Conservation (phyloP, 768 basidiomycete genomes). For the Serendipita sp. region DNA sequence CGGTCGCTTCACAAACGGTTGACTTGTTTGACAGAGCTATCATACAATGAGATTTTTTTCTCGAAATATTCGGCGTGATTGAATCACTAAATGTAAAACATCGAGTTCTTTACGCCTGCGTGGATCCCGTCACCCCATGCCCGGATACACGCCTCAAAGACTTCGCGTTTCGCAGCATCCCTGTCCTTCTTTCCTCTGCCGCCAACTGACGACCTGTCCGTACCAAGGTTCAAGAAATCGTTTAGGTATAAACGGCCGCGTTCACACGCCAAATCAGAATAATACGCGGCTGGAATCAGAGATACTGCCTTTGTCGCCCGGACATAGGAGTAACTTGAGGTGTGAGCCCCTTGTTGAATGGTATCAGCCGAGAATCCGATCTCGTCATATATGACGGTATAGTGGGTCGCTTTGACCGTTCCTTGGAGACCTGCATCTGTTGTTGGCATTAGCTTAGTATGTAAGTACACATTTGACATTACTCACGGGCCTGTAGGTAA, state of each 20-base stretch:
- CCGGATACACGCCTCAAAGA: constrained; percentile 34
- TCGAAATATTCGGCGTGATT: too few relatives aligned
- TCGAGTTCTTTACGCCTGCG: constrained; percentile 8
- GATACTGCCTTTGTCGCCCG: constrained; percentile 75
- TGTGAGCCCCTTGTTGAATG: constrained; percentile 56
- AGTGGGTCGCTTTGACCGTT: constrained; percentile 50
- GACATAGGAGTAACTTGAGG: constrained; percentile 57
- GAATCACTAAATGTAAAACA: constrained; percentile 15
- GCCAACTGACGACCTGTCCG: background rate
- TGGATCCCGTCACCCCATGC: constrained; percentile 30
- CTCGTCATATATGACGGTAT: constrained; percentile 69
- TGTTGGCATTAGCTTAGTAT: background rate
- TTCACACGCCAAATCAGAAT: constrained; percentile 59
- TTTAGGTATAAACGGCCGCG: constrained; percentile 62
- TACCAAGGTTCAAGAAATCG: constrained; percentile 39
- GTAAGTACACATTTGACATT: background rate
- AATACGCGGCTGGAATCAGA: constrained; percentile 46
- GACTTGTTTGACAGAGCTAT: background rate
- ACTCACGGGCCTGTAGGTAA: constrained; percentile 31
- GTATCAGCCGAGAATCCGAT: constrained; percentile 49
- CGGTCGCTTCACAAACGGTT: background rate
- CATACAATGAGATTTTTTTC: background rate
- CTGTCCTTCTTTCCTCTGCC: constrained; percentile 20
- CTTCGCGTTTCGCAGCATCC: constrained; percentile 29
- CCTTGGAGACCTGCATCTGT: constrained; percentile 12